A percentile compares a stretch with the other conserved stretches of the same genome.
Evolutionary conservation across 805 yeast genomes (phyloP).

Genomic region (Candida quercuum): DNA sequence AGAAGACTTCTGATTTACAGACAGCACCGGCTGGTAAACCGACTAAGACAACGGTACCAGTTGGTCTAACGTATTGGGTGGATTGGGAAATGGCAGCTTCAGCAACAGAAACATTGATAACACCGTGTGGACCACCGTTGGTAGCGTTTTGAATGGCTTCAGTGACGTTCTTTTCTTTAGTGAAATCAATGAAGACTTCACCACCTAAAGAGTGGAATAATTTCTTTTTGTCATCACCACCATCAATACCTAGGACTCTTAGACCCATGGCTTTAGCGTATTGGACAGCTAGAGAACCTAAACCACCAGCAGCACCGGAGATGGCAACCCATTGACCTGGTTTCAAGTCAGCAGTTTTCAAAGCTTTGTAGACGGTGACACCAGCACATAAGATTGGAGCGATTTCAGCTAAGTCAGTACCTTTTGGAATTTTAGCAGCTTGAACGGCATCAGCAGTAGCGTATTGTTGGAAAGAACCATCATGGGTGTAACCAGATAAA

Average conservation of each 20-base stretch:
- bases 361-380: slow-evolving; percentile 85
- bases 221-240: slow-evolving; percentile 57
- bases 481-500: slow-evolving; percentile 83
- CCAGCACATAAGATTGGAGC: slow-evolving; percentile 91
- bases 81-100: slow-evolving; percentile 62
- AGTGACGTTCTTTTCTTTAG: slow-evolving; percentile 47
- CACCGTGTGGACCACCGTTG: slow-evolving; percentile 74
- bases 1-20: slow-evolving; percentile 63
- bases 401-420: slow-evolving; percentile 66
- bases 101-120: slow-evolving; percentile 69
- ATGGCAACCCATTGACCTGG: slow-evolving; percentile 76
- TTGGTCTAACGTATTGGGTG: slow-evolving; percentile 52
- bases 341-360: slow-evolving; percentile 65
- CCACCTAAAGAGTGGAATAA: slow-evolving; percentile 59
- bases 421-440: slow-evolving; percentile 74
- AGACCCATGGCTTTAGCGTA: slow-evolving; percentile 75
- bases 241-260: slow-evolving; percentile 67
- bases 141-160: slow-evolving; percentile 52
- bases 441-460: slow-evolving; percentile 86
- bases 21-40: slow-evolving; percentile 81
- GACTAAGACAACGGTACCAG: slow-evolving; percentile 67
- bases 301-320: slow-evolving; percentile 79
- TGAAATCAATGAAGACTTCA: slow-evolving; percentile 58
- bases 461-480: slow-evolving; percentile 89
- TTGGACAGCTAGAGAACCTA: slow-evolving; percentile 70